phyloP scores from a whole-genome alignment of 257 asterid species.

The Ajuga chamaepitys region DNA sequence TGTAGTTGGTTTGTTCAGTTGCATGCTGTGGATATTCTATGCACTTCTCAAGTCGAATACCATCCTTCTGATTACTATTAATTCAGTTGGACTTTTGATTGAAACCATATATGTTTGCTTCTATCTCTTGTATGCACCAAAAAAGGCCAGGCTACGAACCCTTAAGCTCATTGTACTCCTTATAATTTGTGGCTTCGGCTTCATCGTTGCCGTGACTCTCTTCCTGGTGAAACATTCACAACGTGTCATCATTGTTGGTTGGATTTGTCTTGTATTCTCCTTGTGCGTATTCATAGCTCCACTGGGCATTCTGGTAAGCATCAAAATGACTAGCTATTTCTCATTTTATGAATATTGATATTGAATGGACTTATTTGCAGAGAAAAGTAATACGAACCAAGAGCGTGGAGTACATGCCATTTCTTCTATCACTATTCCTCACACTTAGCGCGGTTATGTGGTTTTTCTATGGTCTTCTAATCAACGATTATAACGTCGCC shows the following conservation, averaged over 20 bases:
- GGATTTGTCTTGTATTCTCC: constrained; percentile 62
- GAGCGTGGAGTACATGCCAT: constrained; percentile 77
- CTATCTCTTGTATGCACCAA: constrained; percentile 38
- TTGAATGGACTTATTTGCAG: constrained; percentile 19
- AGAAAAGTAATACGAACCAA: constrained; percentile 47
- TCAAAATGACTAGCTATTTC: background rate
- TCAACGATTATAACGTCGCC: constrained; percentile 41
- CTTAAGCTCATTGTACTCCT: constrained; percentile 27
- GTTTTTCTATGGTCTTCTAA: constrained; percentile 57
- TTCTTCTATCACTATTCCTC: constrained; percentile 59
- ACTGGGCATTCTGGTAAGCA: constrained; percentile 43
- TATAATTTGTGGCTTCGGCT: constrained; percentile 41
- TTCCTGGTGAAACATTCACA: constrained; percentile 23
- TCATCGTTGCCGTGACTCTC: constrained; percentile 29
- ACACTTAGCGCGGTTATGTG: constrained; percentile 65
- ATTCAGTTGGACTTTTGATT: constrained; percentile 38
- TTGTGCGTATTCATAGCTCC: constrained; percentile 63
- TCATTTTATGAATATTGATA: background rate
- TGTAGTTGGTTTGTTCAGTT: constrained; percentile 38
- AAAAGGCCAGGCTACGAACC: constrained; percentile 29
- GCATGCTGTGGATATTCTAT: constrained; percentile 53
- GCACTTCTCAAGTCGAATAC: constrained; percentile 31
- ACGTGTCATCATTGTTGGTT: constrained; percentile 42
- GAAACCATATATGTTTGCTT: constrained; percentile 29
- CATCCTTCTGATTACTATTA: constrained; percentile 44